Evolutionary conservation across 441 rosid species (phyloP), one percentile per base, ranked within the genome.

Genomic region (Brassica balearica): DNA sequence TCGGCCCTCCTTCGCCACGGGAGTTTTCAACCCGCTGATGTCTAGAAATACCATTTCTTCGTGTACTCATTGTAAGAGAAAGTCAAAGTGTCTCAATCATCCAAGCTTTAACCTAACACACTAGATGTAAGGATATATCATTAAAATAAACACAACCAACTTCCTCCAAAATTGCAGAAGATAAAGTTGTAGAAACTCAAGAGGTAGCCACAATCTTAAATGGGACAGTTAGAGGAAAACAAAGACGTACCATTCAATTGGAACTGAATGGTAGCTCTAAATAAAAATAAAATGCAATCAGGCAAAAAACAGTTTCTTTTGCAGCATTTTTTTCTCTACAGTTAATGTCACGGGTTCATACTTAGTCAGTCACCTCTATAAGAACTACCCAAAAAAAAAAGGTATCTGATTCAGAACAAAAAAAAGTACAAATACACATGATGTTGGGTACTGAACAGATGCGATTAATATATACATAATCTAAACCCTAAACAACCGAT

Each of bases 1-100:
- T 90, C n/a, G 92, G 89, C 27, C 97, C 92, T 76, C 97, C 92
- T 77, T 84, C 90, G 12, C 78, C 86, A 76, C 85, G 91, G 53
- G 82, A 22, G 27, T 8, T 70, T 22, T 76, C 84, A 14, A 80
- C 77, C 84, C 77, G 86, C 71, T 87, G 92, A 82, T 80, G 81
- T 77, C 88, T 89, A 53, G 87, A 81, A 59, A 75, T 75, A 51
- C 76, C 80, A 74, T 76, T 79, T 51, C 82, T 74, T 81, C 81
- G 84, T 75, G 81, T 79, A 84, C 80, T 92, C 98, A 94, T 94
- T 78, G 84, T 85, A 86, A 53, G 51, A 80, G 72, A 68, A 68
- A 84, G 67, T 59, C 27, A 74, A 62, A 36, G 73, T 19, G 75
- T 70, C 75, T 74, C 76, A 81, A 74, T 77, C 85, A 83, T 86